Base-by-base conservation (phyloP, 2,329 filamentous ascomycete genomes). In the Colletotrichum lindemuthianum region DNA sequence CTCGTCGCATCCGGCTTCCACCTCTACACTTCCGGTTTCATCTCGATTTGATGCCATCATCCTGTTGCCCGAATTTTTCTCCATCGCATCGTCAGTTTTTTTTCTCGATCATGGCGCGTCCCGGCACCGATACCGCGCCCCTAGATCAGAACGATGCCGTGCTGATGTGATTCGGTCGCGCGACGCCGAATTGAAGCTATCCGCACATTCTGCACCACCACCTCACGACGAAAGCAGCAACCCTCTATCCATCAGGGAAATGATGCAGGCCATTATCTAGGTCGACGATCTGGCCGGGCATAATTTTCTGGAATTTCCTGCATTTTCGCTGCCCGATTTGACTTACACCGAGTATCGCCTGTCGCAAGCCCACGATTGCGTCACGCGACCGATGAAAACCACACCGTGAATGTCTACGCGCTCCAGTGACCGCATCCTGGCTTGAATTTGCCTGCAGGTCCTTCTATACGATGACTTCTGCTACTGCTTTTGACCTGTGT, bases 201-300 rank as follows among this genome's bases (percentile, higher is more conserved):
- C 65, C 65, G 57, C 65, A 63, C 61, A 61, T 63, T 15, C 53
- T 60, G 61, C 65, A 66, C 60, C 60, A 56, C 65, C 58, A 44
- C 51, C 52, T 52, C 51, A 5, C 51, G 61, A 56, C 59, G 36
- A 52, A 16, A 36, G 32, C 58, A 51, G 15, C 47, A 43, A 39
- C 51, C 13, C 9, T 40, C 24, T 41, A 34, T 43, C 8, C 47
- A 61, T 61, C 51, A 47, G 39, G 36, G 33, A 52, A 61, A 48
- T 24, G 32, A 36, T n/a, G 8, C 44, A 41, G 33, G 34, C 40
- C 61, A 61, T 65, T 32, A 24, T 65, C 45, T 56, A 24, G 47
- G 61, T 65, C 51, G 61, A 65, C 41, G 24, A 43, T 47, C 58
- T 57, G 51, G 7, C 39, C 32, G 47, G 4, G 3, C 24, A 33